Evolutionary conservation across 768 basidiomycete species (phyloP), one percentile per base, ranked within the genome.

Genomic region (Cystobasidium tubakii): DNA sequence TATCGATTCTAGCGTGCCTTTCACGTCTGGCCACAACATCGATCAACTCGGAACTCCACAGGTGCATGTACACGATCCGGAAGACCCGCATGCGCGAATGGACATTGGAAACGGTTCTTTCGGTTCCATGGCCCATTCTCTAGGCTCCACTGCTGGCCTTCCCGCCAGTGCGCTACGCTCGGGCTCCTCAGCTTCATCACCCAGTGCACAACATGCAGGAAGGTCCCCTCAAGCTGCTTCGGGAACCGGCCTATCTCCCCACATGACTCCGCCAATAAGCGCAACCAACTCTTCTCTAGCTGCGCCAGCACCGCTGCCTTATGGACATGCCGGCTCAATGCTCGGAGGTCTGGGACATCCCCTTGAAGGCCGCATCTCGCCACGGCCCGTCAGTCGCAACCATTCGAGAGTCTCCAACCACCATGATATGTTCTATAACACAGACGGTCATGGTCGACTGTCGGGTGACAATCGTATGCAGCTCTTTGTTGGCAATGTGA

Each of bases 401-500:
- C 31, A 42, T 29, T 65, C 63, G 19, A 34, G 39, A 27, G 39
- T 10, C 9, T 36, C 25, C 1, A 27, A 65, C 17, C 63, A 65
- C 27, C 62, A 63, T 23, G 31, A 62, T 15, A 39, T 34, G 34
- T 25, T 21, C 39, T 36, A 54, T 44, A 46, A 34, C 31, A 17
- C 17, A 15, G 25, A 69, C 29, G 66, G 44, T 6, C 17, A 17
- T 29, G 57, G 57, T 6, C 57, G 66, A 54, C 25, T 21, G 25
- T 17, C 21, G 10, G 55, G 25, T 12, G 95, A 99, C 81, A 95
- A 92, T 2, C 85, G 95, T 66, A 93, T 94, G 0, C 94, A 97
- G 82, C 85, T 99, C 7, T 98, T 95, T 79, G 90, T 98, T 29
- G 93, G 92, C 75, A 99, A 99, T 82, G 92, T 94, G 82, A 75